Conservation (phyloP, 306 rosid genomes). For the Crataegus laevigata region DNA sequence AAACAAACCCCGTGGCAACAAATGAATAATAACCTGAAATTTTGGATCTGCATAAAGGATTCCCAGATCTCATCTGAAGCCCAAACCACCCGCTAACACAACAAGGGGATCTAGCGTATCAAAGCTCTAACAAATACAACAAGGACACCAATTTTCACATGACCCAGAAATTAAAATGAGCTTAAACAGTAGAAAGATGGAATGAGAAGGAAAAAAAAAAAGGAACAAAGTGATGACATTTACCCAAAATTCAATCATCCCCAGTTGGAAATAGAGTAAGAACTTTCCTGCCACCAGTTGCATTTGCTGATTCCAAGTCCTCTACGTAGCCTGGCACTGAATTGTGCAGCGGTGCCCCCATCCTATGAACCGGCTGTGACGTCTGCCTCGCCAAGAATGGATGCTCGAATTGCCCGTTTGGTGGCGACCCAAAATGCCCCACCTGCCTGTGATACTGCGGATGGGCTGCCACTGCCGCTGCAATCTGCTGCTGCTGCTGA, state of each 20-base stretch:
- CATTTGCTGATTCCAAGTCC: conserved; percentile 81
- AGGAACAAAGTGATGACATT: conserved; percentile 1
- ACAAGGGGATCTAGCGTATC: conserved; percentile 10
- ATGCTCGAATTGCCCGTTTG: conserved; percentile 81
- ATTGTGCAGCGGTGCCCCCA: conserved; percentile 63
- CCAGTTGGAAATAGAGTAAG: conserved; percentile 92
- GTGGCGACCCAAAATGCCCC: conserved; percentile 81
- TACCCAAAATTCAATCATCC: conserved; percentile 62
- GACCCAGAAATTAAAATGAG: conserved; percentile 13
- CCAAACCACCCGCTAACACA: conserved; percentile 24
- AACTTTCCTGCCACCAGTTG: conserved; percentile 72
- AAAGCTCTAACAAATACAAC: conserved; percentile 25
- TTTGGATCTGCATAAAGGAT: conserved; percentile 31
- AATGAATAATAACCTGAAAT: conserved; percentile 15
- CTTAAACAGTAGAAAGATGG: not conserved
- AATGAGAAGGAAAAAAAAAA: not conserved
- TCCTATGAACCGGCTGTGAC: conserved; percentile 57
- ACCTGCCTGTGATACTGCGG: conserved; percentile 65
- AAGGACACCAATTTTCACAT: conserved; percentile 22
- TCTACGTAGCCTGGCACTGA: conserved; percentile 51
- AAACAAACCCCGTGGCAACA: conserved; percentile 19
- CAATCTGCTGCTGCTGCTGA: conserved; percentile 50
- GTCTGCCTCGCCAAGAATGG: conserved; percentile 67
- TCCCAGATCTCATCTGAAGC: conserved; percentile 19
- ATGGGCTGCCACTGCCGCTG: conserved; percentile 39